Conservation (phyloP, 169 alveolate genomes). For the Cryptosporidium ubiquitum region DNA sequence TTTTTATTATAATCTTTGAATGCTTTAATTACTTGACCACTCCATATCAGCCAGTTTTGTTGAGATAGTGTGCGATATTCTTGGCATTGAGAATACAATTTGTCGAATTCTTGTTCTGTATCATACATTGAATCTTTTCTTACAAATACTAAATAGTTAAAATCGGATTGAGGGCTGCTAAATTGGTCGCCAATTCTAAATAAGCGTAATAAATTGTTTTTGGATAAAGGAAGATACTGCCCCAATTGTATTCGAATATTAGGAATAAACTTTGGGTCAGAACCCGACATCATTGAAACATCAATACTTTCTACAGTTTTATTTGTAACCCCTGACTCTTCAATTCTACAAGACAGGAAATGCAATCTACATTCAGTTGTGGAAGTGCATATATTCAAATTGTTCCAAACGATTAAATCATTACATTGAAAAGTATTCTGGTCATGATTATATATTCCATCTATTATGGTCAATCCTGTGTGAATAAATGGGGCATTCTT, state of each 20-base stretch:
- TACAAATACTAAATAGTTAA: constrained; percentile 15
- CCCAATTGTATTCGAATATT: constrained; percentile 1
- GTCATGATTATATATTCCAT: constrained; percentile 40
- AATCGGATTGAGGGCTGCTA: background rate
- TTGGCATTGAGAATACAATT: background rate
- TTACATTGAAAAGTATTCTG: constrained; percentile 30
- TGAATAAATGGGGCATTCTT: constrained; percentile 42
- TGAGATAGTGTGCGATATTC: background rate
- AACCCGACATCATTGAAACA: background rate
- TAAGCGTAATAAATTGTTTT: background rate
- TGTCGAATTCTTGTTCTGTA: background rate
- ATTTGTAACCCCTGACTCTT: constrained; percentile 20
- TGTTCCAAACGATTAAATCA: constrained; percentile 65
- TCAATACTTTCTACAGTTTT: background rate
- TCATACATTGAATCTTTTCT: constrained; percentile 7
- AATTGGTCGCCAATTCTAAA: background rate
- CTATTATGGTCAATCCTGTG: constrained; percentile 44
- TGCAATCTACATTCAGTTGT: constrained; percentile 62
- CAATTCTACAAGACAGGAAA: constrained; percentile 29
- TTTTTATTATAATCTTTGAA: background rate
- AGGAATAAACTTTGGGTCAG: background rate
- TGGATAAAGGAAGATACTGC: background rate
- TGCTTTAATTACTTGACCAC: background rate
- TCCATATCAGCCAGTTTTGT: constrained; percentile 6
- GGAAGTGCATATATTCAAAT: constrained; percentile 43